These are phyloP conservation scores for Diutina siamensis DNA, from an alignment of 1,139 yeast genomes.

Conservation along the genomic window DNA sequence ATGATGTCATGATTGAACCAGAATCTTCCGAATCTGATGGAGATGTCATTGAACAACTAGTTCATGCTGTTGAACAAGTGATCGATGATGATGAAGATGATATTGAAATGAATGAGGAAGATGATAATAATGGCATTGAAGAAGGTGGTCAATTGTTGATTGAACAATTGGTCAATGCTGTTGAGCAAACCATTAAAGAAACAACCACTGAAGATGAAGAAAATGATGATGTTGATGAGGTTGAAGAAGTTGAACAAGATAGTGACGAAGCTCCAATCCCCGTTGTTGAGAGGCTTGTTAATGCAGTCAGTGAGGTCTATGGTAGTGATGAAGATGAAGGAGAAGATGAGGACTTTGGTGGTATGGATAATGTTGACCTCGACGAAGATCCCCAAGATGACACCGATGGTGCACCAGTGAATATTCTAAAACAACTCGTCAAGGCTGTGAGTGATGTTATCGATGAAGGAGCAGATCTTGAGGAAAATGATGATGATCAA, in stretches of 20 bases:
- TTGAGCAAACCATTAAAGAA: not conserved
- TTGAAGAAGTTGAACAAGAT: not conserved
- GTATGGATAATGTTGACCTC: not conserved
- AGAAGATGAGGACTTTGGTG: too few relatives aligned
- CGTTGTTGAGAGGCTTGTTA: not conserved
- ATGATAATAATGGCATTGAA: not conserved
- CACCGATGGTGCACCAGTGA: not conserved
- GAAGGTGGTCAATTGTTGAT: too few relatives aligned
- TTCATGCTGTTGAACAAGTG: not conserved
- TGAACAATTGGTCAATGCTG: not conserved
- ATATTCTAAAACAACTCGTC: too few relatives aligned
- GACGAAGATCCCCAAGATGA: not conserved
- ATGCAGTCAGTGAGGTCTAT: not conserved
- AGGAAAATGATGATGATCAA: not conserved
- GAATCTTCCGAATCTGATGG: too few relatives aligned
- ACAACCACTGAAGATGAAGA: not conserved
- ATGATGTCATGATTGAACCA: not conserved
- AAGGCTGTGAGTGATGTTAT: not conserved
- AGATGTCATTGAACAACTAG: not conserved
- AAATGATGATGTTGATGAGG: not conserved
- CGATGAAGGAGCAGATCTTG: not conserved
- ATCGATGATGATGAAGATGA: not conserved
- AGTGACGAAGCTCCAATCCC: not conserved
- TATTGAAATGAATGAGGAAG: not conserved
- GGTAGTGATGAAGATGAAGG: not conserved